Base-by-base conservation (phyloP, 768 basidiomycete species). In the Boletus rufocinnamomeus region DNA sequence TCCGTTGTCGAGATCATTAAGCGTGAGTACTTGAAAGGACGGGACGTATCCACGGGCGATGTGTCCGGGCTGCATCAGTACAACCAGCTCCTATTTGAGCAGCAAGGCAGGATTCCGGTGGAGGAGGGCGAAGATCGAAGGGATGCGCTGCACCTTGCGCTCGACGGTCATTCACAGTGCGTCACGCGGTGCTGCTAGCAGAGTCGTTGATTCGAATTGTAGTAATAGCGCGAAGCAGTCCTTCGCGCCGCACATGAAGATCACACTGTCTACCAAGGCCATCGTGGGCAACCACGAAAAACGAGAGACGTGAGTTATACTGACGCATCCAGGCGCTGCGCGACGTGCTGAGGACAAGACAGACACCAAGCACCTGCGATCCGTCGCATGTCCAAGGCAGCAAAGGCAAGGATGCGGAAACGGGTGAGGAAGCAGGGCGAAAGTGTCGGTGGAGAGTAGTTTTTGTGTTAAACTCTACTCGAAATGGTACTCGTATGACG, bases 1-100 rank as follows among this genome's bases (percentile, higher is more conserved):
- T 84, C 87, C 1, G 88, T 92, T 4, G 86, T 85, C 1, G 93
- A 95, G 72, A 90, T 94, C 56, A 83, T 93, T 65, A 94, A 94
- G 67, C 83, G 93, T 28, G 89, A 93, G 67, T 93, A 85, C 66
- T 60, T 90, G 54, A 84, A 84, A 55, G 69, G 68, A 17, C 74
- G 87, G 7, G 79, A 80, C 43, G 62, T 70, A 21, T 80, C 73
- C 14, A 78, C 76, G 2, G 69, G 72, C n/a, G 75, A 76, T 45
- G 67, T 76, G 28, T 69, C 72, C 4, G 90, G 90, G 4, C 71
- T 93, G 35, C 82, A 90, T 66, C 91, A 93, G 68, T 92, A 91
- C 74, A 93, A 91, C 61, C 80, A 88, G 54, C 72, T 91, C 13
- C 82, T 84, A 0, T 81, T 66, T 44, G 70, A 91, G 28, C 62